These are phyloP conservation scores for Chrysopogon serrulatus DNA, from an alignment of 176 grass and related monocot genomes.

Conservation along the genomic window DNA sequence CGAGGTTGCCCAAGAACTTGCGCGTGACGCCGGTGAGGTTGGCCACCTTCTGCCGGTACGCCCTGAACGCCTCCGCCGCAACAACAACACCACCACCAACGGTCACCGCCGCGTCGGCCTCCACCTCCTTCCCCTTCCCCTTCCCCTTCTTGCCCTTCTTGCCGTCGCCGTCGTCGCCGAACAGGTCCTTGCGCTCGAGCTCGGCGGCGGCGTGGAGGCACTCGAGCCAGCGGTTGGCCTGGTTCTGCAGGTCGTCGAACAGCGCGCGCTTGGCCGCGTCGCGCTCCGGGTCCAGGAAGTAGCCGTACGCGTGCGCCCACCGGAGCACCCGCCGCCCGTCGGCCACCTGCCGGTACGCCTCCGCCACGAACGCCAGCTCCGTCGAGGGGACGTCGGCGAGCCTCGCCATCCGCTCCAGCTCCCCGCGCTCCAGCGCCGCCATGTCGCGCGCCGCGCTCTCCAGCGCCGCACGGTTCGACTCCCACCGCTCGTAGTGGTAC, in stretches of 20 bases:
- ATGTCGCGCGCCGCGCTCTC: neutral
- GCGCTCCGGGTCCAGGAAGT: neutral
- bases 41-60: neutral
- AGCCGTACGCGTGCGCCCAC: conserved; percentile 19
- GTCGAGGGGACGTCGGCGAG: too few relatives aligned
- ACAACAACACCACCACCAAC: too few relatives aligned
- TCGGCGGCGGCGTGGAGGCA: conserved; percentile 8
- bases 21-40: neutral
- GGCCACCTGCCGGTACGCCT: conserved; percentile 5
- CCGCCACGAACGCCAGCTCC: neutral
- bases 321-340: neutral
- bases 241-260: neutral
- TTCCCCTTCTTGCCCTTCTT: too few relatives aligned
- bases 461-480: neutral
- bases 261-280: neutral
- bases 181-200: neutral
- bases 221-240: neutral
- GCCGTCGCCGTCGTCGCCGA: neutral
- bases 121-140: neutral
- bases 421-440: neutral
- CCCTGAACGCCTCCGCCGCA: too few relatives aligned
- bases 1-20: neutral
- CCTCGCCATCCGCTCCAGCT: neutral
- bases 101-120: neutral
- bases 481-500: conserved; percentile 40